phyloP scores from a whole-genome alignment of 257 asterid genomes.

The Jaltomata sinuosa region DNA sequence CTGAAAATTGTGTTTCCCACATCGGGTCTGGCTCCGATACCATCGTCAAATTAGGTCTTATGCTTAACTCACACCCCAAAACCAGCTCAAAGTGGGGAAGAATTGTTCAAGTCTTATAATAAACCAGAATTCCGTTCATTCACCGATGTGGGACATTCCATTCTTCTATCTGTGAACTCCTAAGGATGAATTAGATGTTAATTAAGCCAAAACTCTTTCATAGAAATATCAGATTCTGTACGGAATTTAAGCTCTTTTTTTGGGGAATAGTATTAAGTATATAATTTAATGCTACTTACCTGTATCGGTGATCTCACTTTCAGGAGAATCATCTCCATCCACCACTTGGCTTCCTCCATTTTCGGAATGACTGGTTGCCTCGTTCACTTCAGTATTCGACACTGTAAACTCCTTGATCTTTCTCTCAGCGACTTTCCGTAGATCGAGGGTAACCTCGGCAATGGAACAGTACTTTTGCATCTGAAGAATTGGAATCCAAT shows the following conservation, averaged over 20 bases:
- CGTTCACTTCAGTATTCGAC: not conserved
- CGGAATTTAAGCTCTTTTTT: not conserved
- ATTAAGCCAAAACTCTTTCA: not conserved
- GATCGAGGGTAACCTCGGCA: constrained; percentile 68
- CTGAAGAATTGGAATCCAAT: constrained; percentile 96
- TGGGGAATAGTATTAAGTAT: not conserved
- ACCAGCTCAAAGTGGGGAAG: too few species aligned
- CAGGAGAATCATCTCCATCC: constrained; percentile 49
- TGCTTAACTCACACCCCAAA: too few species aligned
- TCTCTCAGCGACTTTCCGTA: constrained; percentile 47
- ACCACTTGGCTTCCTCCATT: constrained; percentile 40
- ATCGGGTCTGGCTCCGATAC: too few species aligned
- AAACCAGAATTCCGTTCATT: too few species aligned
- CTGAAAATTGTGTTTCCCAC: too few species aligned
- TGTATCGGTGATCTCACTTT: constrained; percentile 67
- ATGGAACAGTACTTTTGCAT: constrained; percentile 87
- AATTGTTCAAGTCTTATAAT: too few species aligned
- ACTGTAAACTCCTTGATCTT: constrained; percentile 25
- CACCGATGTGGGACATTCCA: too few species aligned
- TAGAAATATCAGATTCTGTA: not conserved
- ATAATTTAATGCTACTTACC: constrained; percentile 28
- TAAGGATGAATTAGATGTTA: not conserved
- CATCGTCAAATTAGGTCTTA: too few species aligned
- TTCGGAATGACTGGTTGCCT: constrained; percentile 24
- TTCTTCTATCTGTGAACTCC: not conserved